Percentiles rank a stretch among this genome's conserved stretches.
phyloP scores from a whole-genome alignment of 768 basidiomycete species.

The Phlegmacium glaucopus region DNA sequence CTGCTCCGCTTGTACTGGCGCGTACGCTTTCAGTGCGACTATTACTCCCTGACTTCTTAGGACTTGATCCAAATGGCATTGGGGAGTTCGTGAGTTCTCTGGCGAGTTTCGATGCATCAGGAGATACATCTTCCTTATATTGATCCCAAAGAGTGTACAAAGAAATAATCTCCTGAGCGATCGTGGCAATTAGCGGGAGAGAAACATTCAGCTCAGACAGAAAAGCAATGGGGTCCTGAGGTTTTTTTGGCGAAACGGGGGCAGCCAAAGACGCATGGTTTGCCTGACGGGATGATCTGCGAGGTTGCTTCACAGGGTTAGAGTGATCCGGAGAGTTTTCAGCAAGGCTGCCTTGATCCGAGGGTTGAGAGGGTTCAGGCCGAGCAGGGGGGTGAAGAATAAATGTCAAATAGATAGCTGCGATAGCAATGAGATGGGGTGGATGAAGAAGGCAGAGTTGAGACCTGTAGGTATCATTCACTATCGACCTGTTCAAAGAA shows the following conservation, averaged over 20 bases:
- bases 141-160: conserved; percentile 88
- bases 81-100: conserved; percentile 27
- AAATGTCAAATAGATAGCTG: conserved; percentile 87
- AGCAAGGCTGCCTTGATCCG: conserved; percentile 6
- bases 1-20: conserved; percentile 13
- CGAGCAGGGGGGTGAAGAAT: conserved; percentile 64
- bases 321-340: conserved; percentile 18
- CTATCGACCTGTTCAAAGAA: conserved; percentile 67
- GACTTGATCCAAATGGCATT: conserved; percentile 19
- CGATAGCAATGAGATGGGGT: conserved; percentile 90
- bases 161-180: conserved; percentile 88
- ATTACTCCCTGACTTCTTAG: conserved; percentile 19
- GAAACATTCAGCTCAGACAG: conserved; percentile 86
- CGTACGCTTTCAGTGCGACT: conserved; percentile 15
- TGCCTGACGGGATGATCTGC: conserved; percentile 32
- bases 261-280: conserved; percentile 24
- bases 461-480: conserved; percentile 95
- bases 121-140: conserved; percentile 63
- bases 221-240: conserved; percentile 74
- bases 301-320: conserved; percentile 28
- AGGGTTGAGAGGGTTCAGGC: conserved; percentile 8
- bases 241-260: conserved; percentile 32
- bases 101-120: conserved; percentile 26
- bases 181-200: conserved; percentile 73
- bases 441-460: conserved; percentile 93